Percentiles rank a stretch among this genome's conserved stretches.
phyloP scores from a whole-genome alignment of 2,329 filamentous ascomycete genomes.

The Scytalidium sp. region DNA sequence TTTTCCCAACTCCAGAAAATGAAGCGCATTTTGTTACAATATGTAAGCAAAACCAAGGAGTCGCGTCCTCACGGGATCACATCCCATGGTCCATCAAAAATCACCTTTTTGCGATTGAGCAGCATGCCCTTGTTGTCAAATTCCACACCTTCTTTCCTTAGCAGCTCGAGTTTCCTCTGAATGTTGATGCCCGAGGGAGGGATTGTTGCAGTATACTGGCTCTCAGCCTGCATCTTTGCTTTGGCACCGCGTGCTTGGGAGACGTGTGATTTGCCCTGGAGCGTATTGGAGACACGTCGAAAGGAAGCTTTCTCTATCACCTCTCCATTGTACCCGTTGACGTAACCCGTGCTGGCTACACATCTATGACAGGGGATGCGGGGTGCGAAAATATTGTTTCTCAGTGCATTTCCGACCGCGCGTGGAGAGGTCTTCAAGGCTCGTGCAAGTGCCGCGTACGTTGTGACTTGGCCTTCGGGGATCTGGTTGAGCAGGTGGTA shows the following conservation, averaged over 20 bases:
- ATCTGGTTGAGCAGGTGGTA: constrained; percentile 75
- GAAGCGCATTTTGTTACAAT: not conserved
- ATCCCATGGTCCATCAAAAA: constrained; percentile 3
- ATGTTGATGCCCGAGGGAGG: not conserved
- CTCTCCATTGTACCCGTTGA: constrained; percentile 68
- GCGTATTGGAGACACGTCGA: not conserved
- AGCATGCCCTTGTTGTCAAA: not conserved
- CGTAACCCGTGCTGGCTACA: constrained; percentile 64
- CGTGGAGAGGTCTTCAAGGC: constrained; percentile 69
- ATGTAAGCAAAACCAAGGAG: not conserved
- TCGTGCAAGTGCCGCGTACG: constrained; percentile 70
- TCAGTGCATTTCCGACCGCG: constrained; percentile 74
- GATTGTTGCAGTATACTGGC: not conserved
- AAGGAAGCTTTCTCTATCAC: constrained; percentile 1
- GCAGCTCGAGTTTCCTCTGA: not conserved
- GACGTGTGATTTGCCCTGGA: not conserved
- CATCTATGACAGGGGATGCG: constrained; percentile 79
- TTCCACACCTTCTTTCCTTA: not conserved
- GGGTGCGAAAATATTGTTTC: constrained; percentile 79
- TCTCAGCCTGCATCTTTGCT: not conserved
- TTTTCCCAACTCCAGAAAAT: not conserved
- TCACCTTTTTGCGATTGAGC: constrained; percentile 1
- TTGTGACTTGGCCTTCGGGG: constrained; percentile 70
- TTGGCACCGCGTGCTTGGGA: not conserved
- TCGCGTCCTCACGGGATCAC: not conserved